These are phyloP conservation scores for Pythium pectinolyticum DNA, from an alignment of 352 stramenopile genomes.

Conservation along the genomic window DNA sequence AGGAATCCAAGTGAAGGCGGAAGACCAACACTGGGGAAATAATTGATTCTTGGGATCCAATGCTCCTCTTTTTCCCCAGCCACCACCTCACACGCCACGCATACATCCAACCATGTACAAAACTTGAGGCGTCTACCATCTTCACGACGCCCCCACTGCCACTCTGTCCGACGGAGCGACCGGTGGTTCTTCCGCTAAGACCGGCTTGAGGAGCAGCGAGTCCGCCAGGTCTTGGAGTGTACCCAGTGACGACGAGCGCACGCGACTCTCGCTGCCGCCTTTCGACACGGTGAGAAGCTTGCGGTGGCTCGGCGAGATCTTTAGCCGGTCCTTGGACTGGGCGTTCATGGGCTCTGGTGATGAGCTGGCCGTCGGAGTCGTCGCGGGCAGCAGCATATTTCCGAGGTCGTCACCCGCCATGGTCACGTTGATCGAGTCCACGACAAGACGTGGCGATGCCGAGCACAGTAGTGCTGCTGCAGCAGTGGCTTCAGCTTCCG, in stretches of 20 bases:
- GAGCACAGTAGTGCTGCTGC: constrained; percentile 20
- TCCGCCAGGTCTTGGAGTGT: constrained; percentile 37
- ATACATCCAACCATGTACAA: no score
- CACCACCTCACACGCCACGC: no score
- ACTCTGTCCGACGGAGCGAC: neutral
- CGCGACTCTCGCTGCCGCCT: constrained; percentile 29
- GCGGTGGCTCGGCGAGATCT: constrained; percentile 54
- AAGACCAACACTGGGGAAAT: no score
- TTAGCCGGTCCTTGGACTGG: constrained; percentile 10
- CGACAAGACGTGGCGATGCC: constrained; percentile 5
- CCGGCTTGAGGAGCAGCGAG: neutral
- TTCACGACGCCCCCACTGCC: neutral
- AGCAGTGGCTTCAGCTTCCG: constrained; percentile 16
- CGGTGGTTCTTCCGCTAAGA: constrained; percentile 1
- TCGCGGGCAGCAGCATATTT: constrained; percentile 8
- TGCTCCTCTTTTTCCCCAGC: no score
- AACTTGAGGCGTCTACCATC: neutral
- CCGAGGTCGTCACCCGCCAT: constrained; percentile 5
- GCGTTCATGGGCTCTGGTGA: constrained; percentile 12
- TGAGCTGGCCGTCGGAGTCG: constrained; percentile 36
- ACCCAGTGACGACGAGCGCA: constrained; percentile 41
- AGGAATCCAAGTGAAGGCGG: no score
- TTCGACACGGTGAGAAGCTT: constrained; percentile 46
- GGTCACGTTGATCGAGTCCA: constrained; percentile 13
- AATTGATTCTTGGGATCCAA: no score